These are phyloP conservation scores for Rosa chinensis DNA, from an alignment of 306 rosid species.

Conservation along the genomic window DNA sequence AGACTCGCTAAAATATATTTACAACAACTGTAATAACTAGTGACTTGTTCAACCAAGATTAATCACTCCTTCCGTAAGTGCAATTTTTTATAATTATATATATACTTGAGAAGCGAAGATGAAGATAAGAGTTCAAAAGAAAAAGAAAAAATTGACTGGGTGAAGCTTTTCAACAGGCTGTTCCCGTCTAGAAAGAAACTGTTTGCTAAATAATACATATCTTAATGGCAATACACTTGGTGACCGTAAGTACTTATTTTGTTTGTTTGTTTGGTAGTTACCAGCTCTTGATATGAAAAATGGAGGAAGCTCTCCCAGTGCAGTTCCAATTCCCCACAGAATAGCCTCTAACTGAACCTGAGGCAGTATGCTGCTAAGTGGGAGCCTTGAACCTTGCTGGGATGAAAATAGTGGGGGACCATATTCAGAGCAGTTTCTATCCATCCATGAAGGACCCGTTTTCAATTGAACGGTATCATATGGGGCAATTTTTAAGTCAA, in stretches of 20 bases:
- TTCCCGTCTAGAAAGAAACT: neutral
- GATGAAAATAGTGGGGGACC: slow-evolving; percentile 53
- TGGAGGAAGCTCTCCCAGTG: slow-evolving; percentile 76
- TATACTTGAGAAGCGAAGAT: neutral
- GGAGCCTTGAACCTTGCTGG: slow-evolving; percentile 47
- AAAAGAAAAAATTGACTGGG: neutral
- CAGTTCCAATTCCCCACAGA: slow-evolving; percentile 72
- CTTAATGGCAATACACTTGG: neutral
- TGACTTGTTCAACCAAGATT: neutral
- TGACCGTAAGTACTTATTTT: neutral
- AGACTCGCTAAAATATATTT: neutral
- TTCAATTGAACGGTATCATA: slow-evolving; percentile 64
- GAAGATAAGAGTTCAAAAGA: neutral
- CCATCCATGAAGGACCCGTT: slow-evolving; percentile 65
- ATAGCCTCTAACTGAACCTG: slow-evolving; percentile 39
- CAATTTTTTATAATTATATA: neutral
- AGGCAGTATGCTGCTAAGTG: slow-evolving; percentile 40
- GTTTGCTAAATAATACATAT: neutral
- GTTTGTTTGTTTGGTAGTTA: slow-evolving; percentile 18
- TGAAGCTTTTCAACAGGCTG: slow-evolving; percentile 4
- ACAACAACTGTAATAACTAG: neutral
- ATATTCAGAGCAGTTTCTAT: slow-evolving; percentile 54
- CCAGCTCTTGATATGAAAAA: slow-evolving; percentile 82
- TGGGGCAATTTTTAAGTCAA: slow-evolving; percentile 54
- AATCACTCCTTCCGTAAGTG: neutral